Conservation (phyloP, 1,139 yeast genomes). For the Fermentozyma sake region DNA sequence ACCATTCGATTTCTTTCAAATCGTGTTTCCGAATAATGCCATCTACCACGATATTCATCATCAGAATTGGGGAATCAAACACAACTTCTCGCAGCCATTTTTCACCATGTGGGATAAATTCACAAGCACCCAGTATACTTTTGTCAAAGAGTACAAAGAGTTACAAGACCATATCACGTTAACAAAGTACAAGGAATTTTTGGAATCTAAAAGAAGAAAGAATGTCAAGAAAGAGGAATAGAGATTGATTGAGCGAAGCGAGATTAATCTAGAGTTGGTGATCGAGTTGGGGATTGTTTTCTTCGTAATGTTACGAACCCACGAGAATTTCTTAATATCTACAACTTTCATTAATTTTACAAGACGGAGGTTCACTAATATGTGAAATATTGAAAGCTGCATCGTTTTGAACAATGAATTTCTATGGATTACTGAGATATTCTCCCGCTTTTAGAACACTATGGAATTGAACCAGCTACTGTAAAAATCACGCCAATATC, state of each 20-base stretch:
- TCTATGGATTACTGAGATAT: too few relatives aligned
- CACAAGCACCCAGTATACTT: conserved; percentile 68
- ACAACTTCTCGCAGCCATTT: conserved; percentile 94
- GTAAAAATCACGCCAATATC: too few relatives aligned
- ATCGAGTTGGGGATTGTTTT: conserved; percentile 1
- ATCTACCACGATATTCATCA: conserved; percentile 97
- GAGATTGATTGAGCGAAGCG: conserved; percentile 8
- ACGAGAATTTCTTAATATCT: too few relatives aligned
- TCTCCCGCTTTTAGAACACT: too few relatives aligned
- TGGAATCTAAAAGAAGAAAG: conserved; percentile 33
- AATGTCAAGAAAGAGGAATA: conserved; percentile 4
- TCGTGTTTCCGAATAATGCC: conserved; percentile 88
- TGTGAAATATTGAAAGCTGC: too few relatives aligned
- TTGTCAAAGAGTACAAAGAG: conserved; percentile 54
- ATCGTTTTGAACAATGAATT: too few relatives aligned
- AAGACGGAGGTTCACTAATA: too few relatives aligned
- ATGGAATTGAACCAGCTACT: too few relatives aligned
- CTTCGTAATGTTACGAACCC: not conserved
- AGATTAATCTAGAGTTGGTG: conserved; percentile 1
- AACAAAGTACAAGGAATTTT: conserved; percentile 57
- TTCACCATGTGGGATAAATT: conserved; percentile 87
- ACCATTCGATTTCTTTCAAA: conserved; percentile 87
- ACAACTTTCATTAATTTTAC: too few relatives aligned
- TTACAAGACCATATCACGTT: conserved; percentile 57
- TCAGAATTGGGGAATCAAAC: conserved; percentile 91